Evolutionary conservation across 495 filamentous ascomycete species (phyloP).

Genomic region (Penicillium canescens): DNA sequence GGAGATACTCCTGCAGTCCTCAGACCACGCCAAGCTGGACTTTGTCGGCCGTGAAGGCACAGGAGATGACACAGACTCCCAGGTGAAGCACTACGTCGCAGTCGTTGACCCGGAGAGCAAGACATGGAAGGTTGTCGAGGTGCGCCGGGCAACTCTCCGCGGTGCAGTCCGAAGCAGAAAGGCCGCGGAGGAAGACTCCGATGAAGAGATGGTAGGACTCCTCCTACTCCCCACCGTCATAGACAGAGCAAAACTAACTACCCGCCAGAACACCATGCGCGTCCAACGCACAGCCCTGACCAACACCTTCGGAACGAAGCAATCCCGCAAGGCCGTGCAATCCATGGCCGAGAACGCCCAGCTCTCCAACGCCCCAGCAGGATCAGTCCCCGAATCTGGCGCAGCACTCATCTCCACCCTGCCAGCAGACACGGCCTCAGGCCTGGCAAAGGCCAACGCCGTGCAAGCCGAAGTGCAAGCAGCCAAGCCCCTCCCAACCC

Average conservation of each 20-base stretch:
- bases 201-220: constrained; percentile 35
- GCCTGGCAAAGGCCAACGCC: constrained; percentile 61
- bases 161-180: constrained; percentile 58
- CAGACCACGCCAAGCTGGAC: constrained; percentile 73
- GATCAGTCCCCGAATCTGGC: constrained; percentile 55
- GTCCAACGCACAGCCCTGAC: constrained; percentile 71
- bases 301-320: constrained; percentile 90
- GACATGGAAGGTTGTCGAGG: constrained; percentile 72
- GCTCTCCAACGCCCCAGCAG: constrained; percentile 44
- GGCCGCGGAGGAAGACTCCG: constrained; percentile 42
- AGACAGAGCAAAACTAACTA: background rate
- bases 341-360: constrained; percentile 81
- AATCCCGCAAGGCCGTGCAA: constrained; percentile 81
- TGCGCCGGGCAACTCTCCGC: constrained; percentile 72
- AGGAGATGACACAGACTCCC: constrained; percentile 56
- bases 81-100: constrained; percentile 83
- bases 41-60: constrained; percentile 77
- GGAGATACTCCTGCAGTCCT: constrained; percentile 79
- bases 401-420: constrained; percentile 64
- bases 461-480: constrained; percentile 67
- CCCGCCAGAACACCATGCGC: constrained; percentile 50
- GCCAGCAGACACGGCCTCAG: constrained; percentile 52
- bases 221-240: background rate
- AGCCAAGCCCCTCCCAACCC: constrained; percentile 74
- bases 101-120: constrained; percentile 75